A percentile compares a stretch with the other conserved stretches of the same genome.
These are phyloP conservation scores for Sporothrix mexicana DNA, from an alignment of 2,329 filamentous ascomycete species.

Conservation along the genomic window DNA sequence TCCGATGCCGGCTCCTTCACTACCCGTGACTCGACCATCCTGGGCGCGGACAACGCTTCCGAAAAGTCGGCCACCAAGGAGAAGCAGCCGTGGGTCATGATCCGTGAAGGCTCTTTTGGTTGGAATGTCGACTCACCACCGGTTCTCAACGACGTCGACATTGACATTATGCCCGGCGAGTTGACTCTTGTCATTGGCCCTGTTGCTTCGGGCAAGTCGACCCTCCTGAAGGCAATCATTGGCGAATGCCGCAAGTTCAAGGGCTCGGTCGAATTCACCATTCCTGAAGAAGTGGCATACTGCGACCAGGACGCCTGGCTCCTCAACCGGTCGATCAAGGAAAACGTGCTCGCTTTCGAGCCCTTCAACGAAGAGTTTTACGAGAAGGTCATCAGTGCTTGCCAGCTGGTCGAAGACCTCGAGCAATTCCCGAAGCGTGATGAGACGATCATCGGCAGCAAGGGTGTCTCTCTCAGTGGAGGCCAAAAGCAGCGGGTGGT, in stretches of 20 bases:
- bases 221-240: constrained; percentile 48
- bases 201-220: constrained; percentile 54
- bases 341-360: constrained; percentile 48
- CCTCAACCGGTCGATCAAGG: constrained; percentile 48
- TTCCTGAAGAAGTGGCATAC: constrained; percentile 46
- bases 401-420: constrained; percentile 41
- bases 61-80: constrained; percentile 30
- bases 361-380: constrained; percentile 37
- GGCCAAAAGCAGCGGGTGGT: constrained; percentile 44
- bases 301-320: constrained; percentile 55
- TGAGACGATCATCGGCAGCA: constrained; percentile 40
- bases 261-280: constrained; percentile 41
- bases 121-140: constrained; percentile 30
- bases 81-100: constrained; percentile 29
- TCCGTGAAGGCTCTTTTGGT: constrained; percentile 31
- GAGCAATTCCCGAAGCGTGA: constrained; percentile 40
- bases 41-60: constrained; percentile 12
- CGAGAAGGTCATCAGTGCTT: constrained; percentile 41
- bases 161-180: constrained; percentile 33
- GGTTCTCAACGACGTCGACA: constrained; percentile 32
- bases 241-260: constrained; percentile 44
- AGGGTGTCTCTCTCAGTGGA: constrained; percentile 42
- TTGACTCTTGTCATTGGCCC: constrained; percentile 50
- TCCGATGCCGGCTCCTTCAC: constrained; percentile 31
- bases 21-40: constrained; percentile 13